These are phyloP conservation scores for Thielaviopsis punctulata DNA, from an alignment of 2,329 filamentous ascomycete genomes.

Conservation along the genomic window DNA sequence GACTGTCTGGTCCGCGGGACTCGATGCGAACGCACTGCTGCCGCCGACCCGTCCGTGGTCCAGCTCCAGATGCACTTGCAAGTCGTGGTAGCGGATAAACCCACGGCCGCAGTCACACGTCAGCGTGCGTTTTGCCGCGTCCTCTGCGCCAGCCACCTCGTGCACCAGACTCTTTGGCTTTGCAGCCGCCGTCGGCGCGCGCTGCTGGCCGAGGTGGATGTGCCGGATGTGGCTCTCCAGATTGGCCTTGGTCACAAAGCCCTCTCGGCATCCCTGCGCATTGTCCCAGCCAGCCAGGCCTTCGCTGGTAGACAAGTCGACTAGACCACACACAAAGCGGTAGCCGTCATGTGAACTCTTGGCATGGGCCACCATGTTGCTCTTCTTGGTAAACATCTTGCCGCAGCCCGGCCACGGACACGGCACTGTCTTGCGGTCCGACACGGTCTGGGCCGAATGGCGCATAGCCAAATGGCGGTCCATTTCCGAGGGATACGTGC, in stretches of 20 bases:
- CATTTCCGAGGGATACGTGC: constrained; percentile 47
- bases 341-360: constrained; percentile 59
- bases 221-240: constrained; percentile 75
- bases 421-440: constrained; percentile 45
- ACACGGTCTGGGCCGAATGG: constrained; percentile 46
- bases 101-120: constrained; percentile 29
- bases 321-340: constrained; percentile 62
- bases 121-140: constrained; percentile 26
- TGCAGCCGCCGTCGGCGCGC: constrained; percentile 19
- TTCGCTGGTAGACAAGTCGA: constrained; percentile 30
- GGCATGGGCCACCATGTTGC: constrained; percentile 70
- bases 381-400: constrained; percentile 63
- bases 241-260: constrained; percentile 59
- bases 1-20: too few species aligned
- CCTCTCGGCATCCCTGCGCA: constrained; percentile 52
- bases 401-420: constrained; percentile 54
- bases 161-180: constrained; percentile 22
- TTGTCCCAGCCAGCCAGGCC: constrained; percentile 48
- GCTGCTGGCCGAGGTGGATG: constrained; percentile 50
- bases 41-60: constrained; percentile 16
- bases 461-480: constrained; percentile 62
- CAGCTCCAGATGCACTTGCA: constrained; percentile 27
- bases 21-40: too few species aligned
- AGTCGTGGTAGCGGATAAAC: constrained; percentile 34
- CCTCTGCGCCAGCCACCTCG: constrained; percentile 25